Percentiles rank a stretch among this genome's conserved stretches.
These are phyloP conservation scores for Amborella trichopoda DNA, from an alignment of 164 flowering plant species.

Conservation along the genomic window DNA sequence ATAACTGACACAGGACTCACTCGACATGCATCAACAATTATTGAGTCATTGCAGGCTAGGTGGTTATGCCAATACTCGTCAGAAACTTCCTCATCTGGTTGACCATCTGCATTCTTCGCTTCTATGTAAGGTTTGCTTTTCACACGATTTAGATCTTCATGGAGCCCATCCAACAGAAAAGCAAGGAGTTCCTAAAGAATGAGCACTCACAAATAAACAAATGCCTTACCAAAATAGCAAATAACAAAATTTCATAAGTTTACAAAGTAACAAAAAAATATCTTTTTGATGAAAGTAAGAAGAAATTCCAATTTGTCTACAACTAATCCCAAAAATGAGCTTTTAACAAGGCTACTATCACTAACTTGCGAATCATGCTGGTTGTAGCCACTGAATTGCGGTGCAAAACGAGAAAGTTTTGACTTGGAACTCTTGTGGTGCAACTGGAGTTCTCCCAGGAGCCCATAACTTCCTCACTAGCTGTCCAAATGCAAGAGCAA, in stretches of 20 bases:
- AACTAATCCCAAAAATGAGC: no score
- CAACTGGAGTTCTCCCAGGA: conserved; percentile 59
- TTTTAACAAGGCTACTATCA: no score
- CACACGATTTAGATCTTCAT: conserved; percentile 92
- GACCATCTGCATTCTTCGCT: conserved; percentile 65
- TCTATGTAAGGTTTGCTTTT: conserved; percentile 81
- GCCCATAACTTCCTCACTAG: conserved; percentile 72
- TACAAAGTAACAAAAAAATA: not conserved
- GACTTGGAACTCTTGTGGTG: conserved; percentile 70
- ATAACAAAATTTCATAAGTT: not conserved
- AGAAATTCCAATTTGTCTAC: no score
- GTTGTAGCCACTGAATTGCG: conserved; percentile 82
- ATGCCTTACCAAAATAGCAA: no score
- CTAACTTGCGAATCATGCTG: conserved; percentile 96
- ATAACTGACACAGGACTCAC: conserved; percentile 50
- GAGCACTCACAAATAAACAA: not conserved
- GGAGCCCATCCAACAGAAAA: conserved; percentile 88
- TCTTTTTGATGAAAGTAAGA: conserved; percentile 1
- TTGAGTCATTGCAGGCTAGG: conserved; percentile 79
- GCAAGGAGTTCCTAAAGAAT: conserved; percentile 71
- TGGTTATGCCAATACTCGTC: conserved; percentile 88
- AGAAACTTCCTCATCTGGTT: conserved; percentile 69
- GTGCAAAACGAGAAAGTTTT: conserved; percentile 73
- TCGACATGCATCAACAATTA: conserved; percentile 83
- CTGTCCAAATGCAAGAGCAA: conserved; percentile 94